A percentile compares a stretch with the other conserved stretches of the same genome.
Conservation (phyloP, 768 basidiomycete species). For the Sporobolomyces pararoseus region DNA sequence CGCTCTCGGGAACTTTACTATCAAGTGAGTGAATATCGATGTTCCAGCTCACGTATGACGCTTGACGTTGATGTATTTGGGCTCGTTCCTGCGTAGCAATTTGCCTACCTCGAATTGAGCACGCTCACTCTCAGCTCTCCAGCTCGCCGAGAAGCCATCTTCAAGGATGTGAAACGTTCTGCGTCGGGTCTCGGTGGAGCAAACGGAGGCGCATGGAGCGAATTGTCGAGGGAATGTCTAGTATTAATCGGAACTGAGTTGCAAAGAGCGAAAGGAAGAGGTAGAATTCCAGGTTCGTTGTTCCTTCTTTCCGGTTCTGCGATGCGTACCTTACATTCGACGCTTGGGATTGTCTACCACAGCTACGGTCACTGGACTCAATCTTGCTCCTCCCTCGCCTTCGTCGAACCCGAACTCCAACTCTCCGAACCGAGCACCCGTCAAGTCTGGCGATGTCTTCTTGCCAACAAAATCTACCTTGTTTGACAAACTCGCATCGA, state of each 20-base stretch:
- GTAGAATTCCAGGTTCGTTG: conserved; percentile 11
- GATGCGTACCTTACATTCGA: too few species aligned
- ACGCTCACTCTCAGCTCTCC: conserved; percentile 22
- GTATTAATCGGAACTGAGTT: conserved; percentile 38
- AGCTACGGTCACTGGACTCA: background rate
- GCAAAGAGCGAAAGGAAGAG: conserved; percentile 34
- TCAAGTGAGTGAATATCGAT: conserved; percentile 13
- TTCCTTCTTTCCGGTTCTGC: too few species aligned
- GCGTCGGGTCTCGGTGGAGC: background rate
- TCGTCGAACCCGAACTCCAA: background rate
- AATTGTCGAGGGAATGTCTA: conserved; percentile 37
- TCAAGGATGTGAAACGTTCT: conserved; percentile 37
- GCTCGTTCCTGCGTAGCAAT: conserved; percentile 8
- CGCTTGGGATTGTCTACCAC: too few species aligned
- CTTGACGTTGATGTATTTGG: too few species aligned
- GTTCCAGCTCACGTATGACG: too few species aligned
- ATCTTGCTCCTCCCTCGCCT: background rate
- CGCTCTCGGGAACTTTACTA: conserved; percentile 31
- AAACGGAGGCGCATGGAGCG: conserved; percentile 32
- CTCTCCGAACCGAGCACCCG: conserved; percentile 1
- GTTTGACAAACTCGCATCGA: conserved; percentile 35
- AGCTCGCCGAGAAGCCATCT: conserved; percentile 35
- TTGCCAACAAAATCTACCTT: conserved; percentile 18
- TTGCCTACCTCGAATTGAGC: conserved; percentile 42
- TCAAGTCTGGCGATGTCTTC: conserved; percentile 34